Evolutionary conservation across 2,329 filamentous ascomycete species (phyloP).

Genomic region (Microcera coccophila): DNA sequence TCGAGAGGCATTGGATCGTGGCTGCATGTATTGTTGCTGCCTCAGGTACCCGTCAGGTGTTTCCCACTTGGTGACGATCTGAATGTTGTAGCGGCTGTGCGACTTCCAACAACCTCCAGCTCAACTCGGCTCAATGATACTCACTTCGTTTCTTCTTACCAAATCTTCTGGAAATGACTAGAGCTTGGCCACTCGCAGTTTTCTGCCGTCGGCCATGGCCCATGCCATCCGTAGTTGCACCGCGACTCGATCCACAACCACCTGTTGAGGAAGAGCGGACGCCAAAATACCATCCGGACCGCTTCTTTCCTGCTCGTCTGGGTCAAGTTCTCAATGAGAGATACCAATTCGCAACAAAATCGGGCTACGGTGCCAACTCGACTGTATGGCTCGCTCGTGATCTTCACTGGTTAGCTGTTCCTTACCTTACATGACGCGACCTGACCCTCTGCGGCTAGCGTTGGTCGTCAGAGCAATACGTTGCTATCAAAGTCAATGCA

Average conservation of each 20-base stretch:
- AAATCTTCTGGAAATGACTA: slow-evolving; percentile 3
- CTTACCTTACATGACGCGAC: too few relatives aligned
- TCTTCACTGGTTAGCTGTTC: slow-evolving; percentile 9
- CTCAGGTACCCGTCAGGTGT: too few relatives aligned
- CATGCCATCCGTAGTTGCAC: slow-evolving; percentile 6
- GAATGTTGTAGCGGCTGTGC: too few relatives aligned
- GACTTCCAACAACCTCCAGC: too few relatives aligned
- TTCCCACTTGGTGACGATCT: too few relatives aligned
- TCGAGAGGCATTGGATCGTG: too few relatives aligned
- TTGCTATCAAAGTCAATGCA: slow-evolving; percentile 22
- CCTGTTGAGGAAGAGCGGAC: slow-evolving; percentile 17
- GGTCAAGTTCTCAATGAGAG: slow-evolving; percentile 14
- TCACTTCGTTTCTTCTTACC: too few relatives aligned
- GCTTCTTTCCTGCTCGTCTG: slow-evolving; percentile 15
- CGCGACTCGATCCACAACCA: slow-evolving; percentile 10
- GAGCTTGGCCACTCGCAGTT: neutral
- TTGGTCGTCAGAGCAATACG: slow-evolving; percentile 20
- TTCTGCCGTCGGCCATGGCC: slow-evolving; percentile 9
- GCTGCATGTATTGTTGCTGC: too few relatives aligned
- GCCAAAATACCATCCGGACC: slow-evolving; percentile 8
- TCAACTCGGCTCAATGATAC: too few relatives aligned
- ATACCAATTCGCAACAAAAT: slow-evolving; percentile 21
- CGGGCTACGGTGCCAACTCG: slow-evolving; percentile 18
- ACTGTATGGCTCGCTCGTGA: slow-evolving; percentile 25
- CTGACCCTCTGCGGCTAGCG: slow-evolving; percentile 13